These are phyloP conservation scores for Lactifluus echinatus DNA, from an alignment of 768 basidiomycete genomes.

Conservation along the genomic window DNA sequence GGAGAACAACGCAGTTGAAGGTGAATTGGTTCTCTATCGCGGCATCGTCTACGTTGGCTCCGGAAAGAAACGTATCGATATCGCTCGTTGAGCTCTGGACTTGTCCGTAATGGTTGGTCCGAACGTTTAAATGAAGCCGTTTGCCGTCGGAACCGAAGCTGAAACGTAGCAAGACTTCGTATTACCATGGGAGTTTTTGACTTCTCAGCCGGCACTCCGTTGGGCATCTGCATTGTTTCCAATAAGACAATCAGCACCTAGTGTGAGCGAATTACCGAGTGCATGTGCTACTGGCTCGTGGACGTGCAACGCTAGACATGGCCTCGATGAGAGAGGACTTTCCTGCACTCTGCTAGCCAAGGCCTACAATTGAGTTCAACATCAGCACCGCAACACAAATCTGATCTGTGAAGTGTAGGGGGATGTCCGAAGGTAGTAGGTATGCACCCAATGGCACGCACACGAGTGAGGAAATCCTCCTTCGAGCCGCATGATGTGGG, in stretches of 20 bases:
- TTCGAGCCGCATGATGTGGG: constrained; percentile 31
- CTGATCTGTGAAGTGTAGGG: constrained; percentile 4
- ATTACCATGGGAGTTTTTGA: constrained; percentile 28
- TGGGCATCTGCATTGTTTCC: constrained; percentile 27
- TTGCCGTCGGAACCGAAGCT: constrained; percentile 22
- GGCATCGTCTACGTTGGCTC: constrained; percentile 26
- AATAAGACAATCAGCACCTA: neutral
- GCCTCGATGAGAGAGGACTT: constrained; percentile 74
- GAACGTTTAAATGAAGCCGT: constrained; percentile 26
- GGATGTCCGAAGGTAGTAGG: neutral
- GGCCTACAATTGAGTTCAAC: constrained; percentile 65
- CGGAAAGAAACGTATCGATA: constrained; percentile 40
- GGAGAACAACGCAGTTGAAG: no score
- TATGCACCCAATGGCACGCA: constrained; percentile 54
- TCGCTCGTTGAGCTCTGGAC: constrained; percentile 50
- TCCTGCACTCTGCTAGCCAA: constrained; percentile 65
- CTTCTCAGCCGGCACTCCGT: constrained; percentile 30
- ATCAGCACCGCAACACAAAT: constrained; percentile 42
- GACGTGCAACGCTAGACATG: constrained; percentile 63
- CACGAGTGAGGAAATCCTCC: constrained; percentile 44
- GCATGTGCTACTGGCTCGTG: constrained; percentile 64
- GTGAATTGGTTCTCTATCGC: no score
- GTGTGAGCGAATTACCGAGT: constrained; percentile 41
- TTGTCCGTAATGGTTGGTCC: constrained; percentile 40
- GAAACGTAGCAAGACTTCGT: constrained; percentile 28